phyloP scores from a whole-genome alignment of 2,329 filamentous ascomycete genomes.

The Myriosclerotinia curreyana region DNA sequence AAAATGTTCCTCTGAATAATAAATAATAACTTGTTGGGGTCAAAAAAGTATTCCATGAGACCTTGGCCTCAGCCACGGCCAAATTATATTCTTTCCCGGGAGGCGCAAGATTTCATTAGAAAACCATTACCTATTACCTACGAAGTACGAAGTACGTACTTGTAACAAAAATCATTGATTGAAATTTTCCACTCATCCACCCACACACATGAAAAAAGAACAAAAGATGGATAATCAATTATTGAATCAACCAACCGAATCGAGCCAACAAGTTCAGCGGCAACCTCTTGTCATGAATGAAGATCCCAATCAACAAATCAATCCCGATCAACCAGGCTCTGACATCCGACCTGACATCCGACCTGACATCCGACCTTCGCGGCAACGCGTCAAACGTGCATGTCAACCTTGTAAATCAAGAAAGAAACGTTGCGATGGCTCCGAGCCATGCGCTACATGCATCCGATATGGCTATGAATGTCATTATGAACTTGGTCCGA shows the following conservation, averaged over 20 bases:
- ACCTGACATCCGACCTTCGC: constrained; percentile 20
- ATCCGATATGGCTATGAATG: constrained; percentile 18
- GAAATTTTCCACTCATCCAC: background rate
- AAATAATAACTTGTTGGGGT: no score
- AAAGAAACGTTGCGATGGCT: constrained; percentile 22
- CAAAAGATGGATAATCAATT: constrained; percentile 3
- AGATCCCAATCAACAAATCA: constrained; percentile 9
- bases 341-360: constrained; percentile 22
- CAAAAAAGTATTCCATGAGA: background rate
- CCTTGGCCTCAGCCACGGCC: background rate
- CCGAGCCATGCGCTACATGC: constrained; percentile 20
- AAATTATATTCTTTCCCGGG: background rate
- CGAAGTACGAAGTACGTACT: no score
- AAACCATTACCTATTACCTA: no score
- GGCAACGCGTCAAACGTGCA: constrained; percentile 22
- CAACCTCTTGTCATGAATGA: background rate
- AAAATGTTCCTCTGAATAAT: no score
- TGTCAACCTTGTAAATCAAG: constrained; percentile 22
- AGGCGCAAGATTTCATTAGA: background rate
- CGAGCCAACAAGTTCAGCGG: background rate
- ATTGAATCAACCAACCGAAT: background rate
- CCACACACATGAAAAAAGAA: background rate
- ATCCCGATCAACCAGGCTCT: constrained; percentile 1
- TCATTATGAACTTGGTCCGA: constrained; percentile 19
- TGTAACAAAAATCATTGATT: background rate